Percentiles rank a stretch among this genome's conserved stretches.
These are phyloP conservation scores for Syzygium syzygioides DNA, from an alignment of 441 rosid genomes.

Conservation along the genomic window DNA sequence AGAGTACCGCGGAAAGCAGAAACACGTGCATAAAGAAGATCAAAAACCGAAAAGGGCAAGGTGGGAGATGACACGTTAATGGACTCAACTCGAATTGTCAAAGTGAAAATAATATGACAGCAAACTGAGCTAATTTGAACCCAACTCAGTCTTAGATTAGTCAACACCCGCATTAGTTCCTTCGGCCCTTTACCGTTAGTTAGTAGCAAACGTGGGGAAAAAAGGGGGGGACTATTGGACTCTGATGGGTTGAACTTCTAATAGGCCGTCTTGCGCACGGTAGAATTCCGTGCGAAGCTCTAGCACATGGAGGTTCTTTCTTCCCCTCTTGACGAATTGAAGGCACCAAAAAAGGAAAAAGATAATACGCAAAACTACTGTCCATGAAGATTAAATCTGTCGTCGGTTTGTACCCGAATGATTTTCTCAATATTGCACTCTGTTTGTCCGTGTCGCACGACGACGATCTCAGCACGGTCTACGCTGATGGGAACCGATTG, in stretches of 20 bases:
- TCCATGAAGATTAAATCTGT: background rate
- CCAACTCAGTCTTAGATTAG: background rate
- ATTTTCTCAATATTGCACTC: conserved; percentile 53
- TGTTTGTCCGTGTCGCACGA: conserved; percentile 62
- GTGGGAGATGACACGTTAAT: background rate
- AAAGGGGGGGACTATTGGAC: too few relatives aligned
- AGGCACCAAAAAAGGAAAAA: background rate
- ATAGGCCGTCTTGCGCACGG: background rate
- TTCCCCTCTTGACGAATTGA: background rate
- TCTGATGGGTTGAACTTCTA: background rate
- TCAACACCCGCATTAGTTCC: too few relatives aligned
- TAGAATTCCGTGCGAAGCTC: background rate
- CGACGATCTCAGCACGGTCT: conserved; percentile 43
- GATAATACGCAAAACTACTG: background rate
- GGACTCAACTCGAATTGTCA: background rate
- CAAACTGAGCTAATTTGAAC: background rate
- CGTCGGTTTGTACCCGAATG: conserved; percentile 28
- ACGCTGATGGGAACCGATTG: background rate
- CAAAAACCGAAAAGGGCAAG: background rate
- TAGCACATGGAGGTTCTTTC: background rate
- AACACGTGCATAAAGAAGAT: background rate
- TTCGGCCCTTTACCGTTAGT: too few relatives aligned
- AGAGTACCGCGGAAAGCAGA: background rate
- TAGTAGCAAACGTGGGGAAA: too few relatives aligned
- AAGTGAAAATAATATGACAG: background rate